Conservation (phyloP, 805 yeast species). For the Monosporozyma solicola region DNA sequence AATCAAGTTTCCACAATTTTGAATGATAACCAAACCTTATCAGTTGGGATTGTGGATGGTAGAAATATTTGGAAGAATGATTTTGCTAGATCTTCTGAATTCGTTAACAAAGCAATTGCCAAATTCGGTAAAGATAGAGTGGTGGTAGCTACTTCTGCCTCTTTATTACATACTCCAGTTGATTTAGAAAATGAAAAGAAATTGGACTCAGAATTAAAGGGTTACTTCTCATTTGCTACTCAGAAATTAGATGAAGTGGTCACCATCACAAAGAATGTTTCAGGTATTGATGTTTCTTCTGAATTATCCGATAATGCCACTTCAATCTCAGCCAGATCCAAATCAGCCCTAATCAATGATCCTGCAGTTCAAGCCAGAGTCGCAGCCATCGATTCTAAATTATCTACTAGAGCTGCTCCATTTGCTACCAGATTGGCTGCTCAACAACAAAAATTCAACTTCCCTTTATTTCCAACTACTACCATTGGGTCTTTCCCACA, state of each 20-base stretch:
- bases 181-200: constrained; percentile 89
- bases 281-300: constrained; percentile 71
- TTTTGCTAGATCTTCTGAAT: constrained; percentile 74
- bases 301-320: constrained; percentile 79
- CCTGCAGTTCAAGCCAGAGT: constrained; percentile 83
- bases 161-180: constrained; percentile 97
- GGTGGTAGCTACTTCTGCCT: constrained; percentile 89
- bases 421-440: constrained; percentile 81
- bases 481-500: constrained; percentile 99
- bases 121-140: constrained; percentile 83
- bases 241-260: constrained; percentile 93
- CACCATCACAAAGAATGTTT: constrained; percentile 74
- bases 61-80: constrained; percentile 99
- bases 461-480: constrained; percentile 99
- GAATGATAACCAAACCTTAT: constrained; percentile 63
- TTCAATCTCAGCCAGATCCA: constrained; percentile 75
- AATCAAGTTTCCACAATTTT: constrained; percentile 68
- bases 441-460: constrained; percentile 80
- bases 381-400: constrained; percentile 62
- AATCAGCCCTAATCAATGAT: constrained; percentile 86
- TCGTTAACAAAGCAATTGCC: constrained; percentile 73
- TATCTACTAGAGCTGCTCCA: constrained; percentile 76
- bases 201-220: constrained; percentile 83
- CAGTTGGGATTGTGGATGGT: constrained; percentile 97
- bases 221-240: constrained; percentile 97